Percentiles rank a stretch among this genome's conserved stretches.
Evolutionary conservation across 352 stramenopile genomes (phyloP).

Genomic region (Phytophthora melonis): DNA sequence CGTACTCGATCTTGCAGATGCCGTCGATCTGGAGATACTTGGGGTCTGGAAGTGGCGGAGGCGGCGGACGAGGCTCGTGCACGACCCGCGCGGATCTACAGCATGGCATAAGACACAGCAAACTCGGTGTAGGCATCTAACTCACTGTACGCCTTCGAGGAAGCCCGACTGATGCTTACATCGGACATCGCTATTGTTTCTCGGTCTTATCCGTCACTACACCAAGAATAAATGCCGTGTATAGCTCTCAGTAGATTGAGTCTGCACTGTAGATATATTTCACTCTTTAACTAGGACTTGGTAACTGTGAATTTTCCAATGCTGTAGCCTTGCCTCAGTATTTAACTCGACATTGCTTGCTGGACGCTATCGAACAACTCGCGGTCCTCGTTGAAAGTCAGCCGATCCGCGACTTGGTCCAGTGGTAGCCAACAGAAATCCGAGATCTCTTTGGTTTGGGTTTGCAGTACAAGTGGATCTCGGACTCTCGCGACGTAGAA

Average conservation of each 20-base stretch:
- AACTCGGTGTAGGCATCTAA: slow-evolving; percentile 22
- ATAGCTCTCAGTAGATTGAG: not conserved
- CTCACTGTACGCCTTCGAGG: not conserved
- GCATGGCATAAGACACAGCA: slow-evolving; percentile 23
- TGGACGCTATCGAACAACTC: not conserved
- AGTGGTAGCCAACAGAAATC: not conserved
- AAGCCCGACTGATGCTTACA: slow-evolving; percentile 3
- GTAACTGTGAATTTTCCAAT: not conserved
- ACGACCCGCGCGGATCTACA: slow-evolving; percentile 25
- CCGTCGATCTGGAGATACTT: slow-evolving; percentile 41
- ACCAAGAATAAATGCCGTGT: slow-evolving; percentile 20
- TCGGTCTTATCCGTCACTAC: slow-evolving; percentile 7
- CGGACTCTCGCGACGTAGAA: not conserved
- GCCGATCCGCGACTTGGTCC: not conserved
- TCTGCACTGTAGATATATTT: no score
- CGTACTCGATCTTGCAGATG: slow-evolving; percentile 52
- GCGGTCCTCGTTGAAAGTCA: not conserved
- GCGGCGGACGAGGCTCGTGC: slow-evolving; percentile 27
- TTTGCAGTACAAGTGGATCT: not conserved
- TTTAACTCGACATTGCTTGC: not conserved
- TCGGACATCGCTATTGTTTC: slow-evolving; percentile 5
- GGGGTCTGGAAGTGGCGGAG: slow-evolving; percentile 43
- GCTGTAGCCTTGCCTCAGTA: not conserved
- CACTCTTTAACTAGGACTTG: no score
- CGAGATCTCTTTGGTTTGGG: not conserved